A percentile compares a stretch with the other conserved stretches of the same genome.
Conservation (phyloP, 306 rosid species). For the Adenanthera pavonina region DNA sequence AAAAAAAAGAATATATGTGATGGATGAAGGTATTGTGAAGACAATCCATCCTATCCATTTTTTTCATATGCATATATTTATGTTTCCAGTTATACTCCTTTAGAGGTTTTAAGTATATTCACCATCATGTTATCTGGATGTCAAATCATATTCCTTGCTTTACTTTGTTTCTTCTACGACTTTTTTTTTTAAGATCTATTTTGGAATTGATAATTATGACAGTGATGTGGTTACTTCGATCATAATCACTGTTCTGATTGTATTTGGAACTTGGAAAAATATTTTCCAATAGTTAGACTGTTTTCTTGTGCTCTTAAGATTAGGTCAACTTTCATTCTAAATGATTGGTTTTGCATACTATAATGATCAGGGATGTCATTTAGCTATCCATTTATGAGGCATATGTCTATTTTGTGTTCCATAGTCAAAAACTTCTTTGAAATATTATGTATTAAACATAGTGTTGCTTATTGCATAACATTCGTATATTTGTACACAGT, state of each 20-base stretch:
- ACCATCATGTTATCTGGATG: slow-evolving; percentile 23
- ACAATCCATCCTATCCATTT: slow-evolving; percentile 7
- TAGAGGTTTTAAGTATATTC: background rate
- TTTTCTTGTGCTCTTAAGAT: background rate
- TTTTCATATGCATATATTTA: background rate
- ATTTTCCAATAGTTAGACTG: background rate
- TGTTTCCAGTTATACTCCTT: background rate
- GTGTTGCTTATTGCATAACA: slow-evolving; percentile 6
- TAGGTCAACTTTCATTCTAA: slow-evolving; percentile 8
- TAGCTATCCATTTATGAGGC: background rate
- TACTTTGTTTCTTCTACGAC: background rate
- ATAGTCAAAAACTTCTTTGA: background rate
- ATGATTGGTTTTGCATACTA: slow-evolving; percentile 8
- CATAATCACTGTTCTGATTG: background rate
- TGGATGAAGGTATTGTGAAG: slow-evolving; percentile 24
- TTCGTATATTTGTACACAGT: background rate
- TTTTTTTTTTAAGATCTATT: background rate
- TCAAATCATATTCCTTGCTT: background rate
- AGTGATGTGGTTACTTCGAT: background rate
- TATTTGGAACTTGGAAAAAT: slow-evolving; percentile 9
- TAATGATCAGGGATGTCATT: background rate
- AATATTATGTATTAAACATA: background rate
- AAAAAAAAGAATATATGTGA: background rate
- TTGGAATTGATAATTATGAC: background rate
- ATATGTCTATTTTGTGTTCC: background rate